These are phyloP conservation scores for Odontarrhena argentea DNA, from an alignment of 345 rosid genomes.

Conservation along the genomic window DNA sequence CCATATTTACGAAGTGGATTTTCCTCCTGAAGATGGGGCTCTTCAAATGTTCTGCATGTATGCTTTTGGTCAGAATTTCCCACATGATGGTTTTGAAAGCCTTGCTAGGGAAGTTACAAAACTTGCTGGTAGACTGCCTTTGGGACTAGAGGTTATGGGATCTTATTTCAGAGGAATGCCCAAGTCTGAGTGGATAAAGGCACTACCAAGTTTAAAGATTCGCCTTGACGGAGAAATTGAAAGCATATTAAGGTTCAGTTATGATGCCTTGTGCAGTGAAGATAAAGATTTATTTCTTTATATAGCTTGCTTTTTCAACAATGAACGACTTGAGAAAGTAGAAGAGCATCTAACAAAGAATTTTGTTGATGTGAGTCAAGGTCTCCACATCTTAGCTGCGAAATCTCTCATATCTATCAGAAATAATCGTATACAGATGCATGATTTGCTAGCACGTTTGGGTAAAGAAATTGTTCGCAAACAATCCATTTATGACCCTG, in stretches of 20 bases:
- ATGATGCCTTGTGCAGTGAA: neutral
- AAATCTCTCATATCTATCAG: slow-evolving; percentile 36
- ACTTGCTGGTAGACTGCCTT: slow-evolving; percentile 36
- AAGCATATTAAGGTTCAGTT: slow-evolving; percentile 34
- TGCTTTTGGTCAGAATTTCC: slow-evolving; percentile 28
- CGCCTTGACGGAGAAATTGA: slow-evolving; percentile 28
- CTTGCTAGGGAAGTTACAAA: slow-evolving; percentile 12
- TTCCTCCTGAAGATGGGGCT: slow-evolving; percentile 21
- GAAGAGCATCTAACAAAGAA: neutral
- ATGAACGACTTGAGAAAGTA: neutral
- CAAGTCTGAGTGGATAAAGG: slow-evolving; percentile 28
- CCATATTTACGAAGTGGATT: slow-evolving; percentile 12
- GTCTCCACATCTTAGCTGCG: slow-evolving; percentile 18
- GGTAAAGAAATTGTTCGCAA: slow-evolving; percentile 35
- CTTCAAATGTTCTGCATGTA: slow-evolving; percentile 18
- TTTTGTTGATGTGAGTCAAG: neutral
- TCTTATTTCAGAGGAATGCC: slow-evolving; percentile 16
- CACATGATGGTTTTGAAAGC: neutral
- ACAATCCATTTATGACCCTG: slow-evolving; percentile 31
- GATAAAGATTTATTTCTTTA: slow-evolving; percentile 38
- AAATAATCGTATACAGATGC: slow-evolving; percentile 7
- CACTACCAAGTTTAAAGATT: slow-evolving; percentile 21
- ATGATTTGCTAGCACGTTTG: slow-evolving; percentile 38
- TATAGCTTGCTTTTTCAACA: slow-evolving; percentile 38
- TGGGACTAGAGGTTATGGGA: slow-evolving; percentile 44